Evolutionary conservation across 2,329 filamentous ascomycete genomes (phyloP), one percentile per base, ranked within the genome.

Genomic region (Coniochaeta sp.): DNA sequence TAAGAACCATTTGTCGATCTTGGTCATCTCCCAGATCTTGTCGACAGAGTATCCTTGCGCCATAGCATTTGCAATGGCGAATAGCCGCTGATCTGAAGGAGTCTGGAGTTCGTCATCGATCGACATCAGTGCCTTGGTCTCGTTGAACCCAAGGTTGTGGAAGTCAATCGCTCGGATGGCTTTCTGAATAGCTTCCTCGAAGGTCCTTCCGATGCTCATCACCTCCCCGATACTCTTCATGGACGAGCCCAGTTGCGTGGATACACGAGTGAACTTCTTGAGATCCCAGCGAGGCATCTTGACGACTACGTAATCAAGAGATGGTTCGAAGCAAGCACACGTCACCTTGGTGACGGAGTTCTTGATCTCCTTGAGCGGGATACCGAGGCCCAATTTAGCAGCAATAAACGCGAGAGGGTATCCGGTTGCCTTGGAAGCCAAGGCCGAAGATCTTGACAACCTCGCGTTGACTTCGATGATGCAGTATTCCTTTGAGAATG

Each of bases 201-300:
- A 99, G 0, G 90, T 96, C 66, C 95, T 83, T 61, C 95, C 95
- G 67, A 99, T 97, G 70, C 90, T 93, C 95, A 99, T 98, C 66
- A 99, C 95, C 74, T 99, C 95, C 71, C 95, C 95, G 59, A 99
- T 93, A 84, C 91, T 96, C 88, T 98, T 99, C 95, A 99, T 99
- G 14, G 93, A 96, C 3, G 95, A 98, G 33, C 93, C 93, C 26
- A 99, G 88, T 71, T 96, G 89, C 1, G 93, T 98, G 4, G 93
- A 98, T 24, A 98, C 95, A 66, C 95, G 88, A 31, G 91, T 96
- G 77, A 99, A 99, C 79, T 99, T 99, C 82, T 98, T 98, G 71
- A 99, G 77, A 77, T 99, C 95, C 95, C 95, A 99, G 67, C 95
- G 86, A 55, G 95, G 95, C 80, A 99, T 98, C 85, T 99, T 99